phyloP scores from a whole-genome alignment of 2,329 filamentous ascomycete species.

The Sarocladium oryzae region DNA sequence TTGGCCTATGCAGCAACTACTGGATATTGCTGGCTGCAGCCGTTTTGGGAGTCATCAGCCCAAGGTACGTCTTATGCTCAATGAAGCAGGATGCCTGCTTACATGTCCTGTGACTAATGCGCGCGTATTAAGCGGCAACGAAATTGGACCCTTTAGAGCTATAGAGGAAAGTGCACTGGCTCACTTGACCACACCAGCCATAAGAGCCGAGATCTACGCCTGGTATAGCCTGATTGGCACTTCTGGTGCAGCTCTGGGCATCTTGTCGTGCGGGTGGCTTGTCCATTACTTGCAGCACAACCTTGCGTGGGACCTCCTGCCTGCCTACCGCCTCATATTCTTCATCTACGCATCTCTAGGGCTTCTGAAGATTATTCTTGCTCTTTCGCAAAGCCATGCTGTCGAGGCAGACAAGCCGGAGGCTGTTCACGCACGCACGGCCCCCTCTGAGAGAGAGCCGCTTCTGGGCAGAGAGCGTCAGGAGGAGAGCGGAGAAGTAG shows the following conservation, averaged over 20 bases:
- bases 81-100: too few relatives aligned
- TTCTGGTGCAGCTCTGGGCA: slow-evolving; percentile 54
- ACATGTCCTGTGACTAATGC: too few relatives aligned
- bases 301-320: slow-evolving; percentile 35
- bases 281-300: slow-evolving; percentile 41
- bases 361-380: slow-evolving; percentile 47
- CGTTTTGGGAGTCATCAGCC: slow-evolving; percentile 56
- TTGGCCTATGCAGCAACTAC: slow-evolving; percentile 46
- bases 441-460: slow-evolving; percentile 19
- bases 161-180: slow-evolving; percentile 56
- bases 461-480: slow-evolving; percentile 14
- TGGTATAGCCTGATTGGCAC: slow-evolving; percentile 56
- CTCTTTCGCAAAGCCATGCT: slow-evolving; percentile 39
- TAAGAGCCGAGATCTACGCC: slow-evolving; percentile 50
- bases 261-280: slow-evolving; percentile 52
- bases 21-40: slow-evolving; percentile 52
- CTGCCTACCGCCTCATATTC: slow-evolving; percentile 51
- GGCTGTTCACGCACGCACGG: not conserved
- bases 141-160: slow-evolving; percentile 57
- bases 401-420: slow-evolving; percentile 32
- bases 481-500: not conserved
- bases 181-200: slow-evolving; percentile 41
- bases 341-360: slow-evolving; percentile 51
- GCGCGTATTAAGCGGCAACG: slow-evolving; percentile 58
- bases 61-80: slow-evolving; percentile 28